phyloP scores from a whole-genome alignment of 1,284 basidiomycete species.

The Microbotryum scabiosae region DNA sequence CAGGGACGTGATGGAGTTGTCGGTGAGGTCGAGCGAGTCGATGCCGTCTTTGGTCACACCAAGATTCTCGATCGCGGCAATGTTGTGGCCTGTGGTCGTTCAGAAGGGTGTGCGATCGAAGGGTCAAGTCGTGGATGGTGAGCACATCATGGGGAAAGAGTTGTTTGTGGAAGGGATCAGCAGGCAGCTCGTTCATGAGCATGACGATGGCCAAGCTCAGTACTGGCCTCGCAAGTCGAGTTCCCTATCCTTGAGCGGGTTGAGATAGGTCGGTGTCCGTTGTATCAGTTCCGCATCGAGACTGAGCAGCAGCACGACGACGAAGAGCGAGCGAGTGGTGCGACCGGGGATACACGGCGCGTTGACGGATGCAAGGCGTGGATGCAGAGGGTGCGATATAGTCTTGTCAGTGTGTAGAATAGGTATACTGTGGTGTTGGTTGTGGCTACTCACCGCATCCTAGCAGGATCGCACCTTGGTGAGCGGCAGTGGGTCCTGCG shows the following conservation, averaged over 20 bases:
- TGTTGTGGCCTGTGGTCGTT: conserved; percentile 70
- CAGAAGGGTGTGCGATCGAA: conserved; percentile 36
- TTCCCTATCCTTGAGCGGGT: conserved; percentile 87
- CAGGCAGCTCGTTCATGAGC: neutral
- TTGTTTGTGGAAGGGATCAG: neutral
- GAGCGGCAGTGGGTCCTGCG: too few relatives aligned
- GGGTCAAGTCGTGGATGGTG: neutral
- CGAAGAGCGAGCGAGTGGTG: neutral
- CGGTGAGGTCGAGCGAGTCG: conserved; percentile 90
- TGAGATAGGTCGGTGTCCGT: conserved; percentile 67
- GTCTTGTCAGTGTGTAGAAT: too few relatives aligned
- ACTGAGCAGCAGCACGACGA: neutral
- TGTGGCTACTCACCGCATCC: too few relatives aligned
- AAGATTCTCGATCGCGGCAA: conserved; percentile 97
- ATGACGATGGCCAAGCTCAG: neutral
- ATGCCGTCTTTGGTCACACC: conserved; percentile 69
- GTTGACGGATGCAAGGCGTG: neutral
- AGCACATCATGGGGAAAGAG: neutral
- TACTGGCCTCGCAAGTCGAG: conserved; percentile 80
- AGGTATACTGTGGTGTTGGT: too few relatives aligned
- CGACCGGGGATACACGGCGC: neutral
- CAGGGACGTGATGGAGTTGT: conserved; percentile 84
- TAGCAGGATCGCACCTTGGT: too few relatives aligned
- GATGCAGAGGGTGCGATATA: neutral
- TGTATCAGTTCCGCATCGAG: conserved; percentile 83